Percentiles rank a stretch among this genome's conserved stretches.
Conservation (phyloP, 345 rosid species). For the Rhizophora apiculata region DNA sequence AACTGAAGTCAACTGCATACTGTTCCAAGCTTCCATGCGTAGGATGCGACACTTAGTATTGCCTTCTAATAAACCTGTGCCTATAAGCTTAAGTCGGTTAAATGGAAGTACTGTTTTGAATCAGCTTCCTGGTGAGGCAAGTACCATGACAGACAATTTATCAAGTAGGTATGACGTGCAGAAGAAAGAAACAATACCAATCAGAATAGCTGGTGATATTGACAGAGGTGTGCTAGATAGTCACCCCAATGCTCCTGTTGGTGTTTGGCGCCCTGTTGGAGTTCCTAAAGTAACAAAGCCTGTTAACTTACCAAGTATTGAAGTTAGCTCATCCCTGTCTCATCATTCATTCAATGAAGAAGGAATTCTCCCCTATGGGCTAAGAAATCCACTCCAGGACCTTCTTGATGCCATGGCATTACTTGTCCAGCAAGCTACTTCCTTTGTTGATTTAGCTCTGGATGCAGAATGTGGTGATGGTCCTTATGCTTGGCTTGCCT, state of each 20-base stretch:
- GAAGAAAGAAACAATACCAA: conserved; percentile 85
- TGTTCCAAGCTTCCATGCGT: conserved; percentile 92
- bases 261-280: conserved; percentile 95
- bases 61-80: conserved; percentile 42
- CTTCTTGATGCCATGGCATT: conserved; percentile 85
- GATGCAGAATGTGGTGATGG: conserved; percentile 95
- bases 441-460: conserved; percentile 87
- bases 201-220: conserved; percentile 88
- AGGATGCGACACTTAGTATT: conserved; percentile 68
- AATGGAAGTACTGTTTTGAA: conserved; percentile 52
- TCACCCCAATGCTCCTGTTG: conserved; percentile 78
- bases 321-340: conserved; percentile 63
- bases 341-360: conserved; percentile 75
- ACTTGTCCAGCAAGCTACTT: conserved; percentile 96
- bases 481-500: conserved; percentile 97
- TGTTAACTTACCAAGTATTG: conserved; percentile 59
- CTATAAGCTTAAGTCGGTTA: conserved; percentile 58
- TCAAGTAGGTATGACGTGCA: conserved; percentile 69
- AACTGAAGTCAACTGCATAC: conserved; percentile 77
- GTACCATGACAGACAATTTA: conserved; percentile 68
- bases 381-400: conserved; percentile 89
- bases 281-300: conserved; percentile 77
- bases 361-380: conserved; percentile 72
- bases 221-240: conserved; percentile 81
- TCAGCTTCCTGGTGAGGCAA: conserved; percentile 70